Conservation (phyloP, 1,139 yeast genomes). For the Sugiyamaella sp. region DNA sequence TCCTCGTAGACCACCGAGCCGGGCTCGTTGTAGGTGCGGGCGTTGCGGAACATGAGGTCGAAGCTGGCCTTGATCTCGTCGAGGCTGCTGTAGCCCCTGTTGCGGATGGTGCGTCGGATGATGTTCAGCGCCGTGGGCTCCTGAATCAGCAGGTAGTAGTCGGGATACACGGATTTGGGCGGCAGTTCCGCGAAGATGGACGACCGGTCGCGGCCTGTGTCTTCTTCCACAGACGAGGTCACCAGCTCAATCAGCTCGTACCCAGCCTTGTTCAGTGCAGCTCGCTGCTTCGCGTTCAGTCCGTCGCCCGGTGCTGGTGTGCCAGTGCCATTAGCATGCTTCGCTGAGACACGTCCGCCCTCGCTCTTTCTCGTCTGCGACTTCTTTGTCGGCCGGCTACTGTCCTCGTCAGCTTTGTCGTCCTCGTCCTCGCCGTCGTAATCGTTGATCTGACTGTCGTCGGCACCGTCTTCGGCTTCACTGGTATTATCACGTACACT, state of each 20-base stretch:
- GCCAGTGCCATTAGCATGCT: slow-evolving; percentile 11
- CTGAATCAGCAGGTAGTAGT: slow-evolving; percentile 76
- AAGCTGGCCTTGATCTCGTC: slow-evolving; percentile 72
- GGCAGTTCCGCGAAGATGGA: slow-evolving; percentile 70
- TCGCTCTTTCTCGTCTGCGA: slow-evolving; percentile 5
- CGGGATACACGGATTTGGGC: slow-evolving; percentile 75
- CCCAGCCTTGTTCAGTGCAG: slow-evolving; percentile 32
- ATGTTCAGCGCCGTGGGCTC: slow-evolving; percentile 81
- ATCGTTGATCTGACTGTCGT: too few relatives aligned
- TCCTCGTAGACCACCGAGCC: slow-evolving; percentile 83
- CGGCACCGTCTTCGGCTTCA: slow-evolving; percentile 12
- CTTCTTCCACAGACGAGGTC: slow-evolving; percentile 29
- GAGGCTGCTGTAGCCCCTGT: slow-evolving; percentile 54
- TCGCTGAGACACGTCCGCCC: slow-evolving; percentile 9
- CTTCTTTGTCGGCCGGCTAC: slow-evolving; percentile 15
- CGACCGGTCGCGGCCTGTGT: slow-evolving; percentile 41
- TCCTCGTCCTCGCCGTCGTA: too few relatives aligned
- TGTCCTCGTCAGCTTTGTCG: slow-evolving; percentile 5
- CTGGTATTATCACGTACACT: slow-evolving; percentile 7
- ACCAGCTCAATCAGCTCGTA: slow-evolving; percentile 32
- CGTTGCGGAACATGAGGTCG: slow-evolving; percentile 80
- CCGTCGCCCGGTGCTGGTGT: background rate
- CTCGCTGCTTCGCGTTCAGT: slow-evolving; percentile 32
- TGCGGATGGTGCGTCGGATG: slow-evolving; percentile 60
- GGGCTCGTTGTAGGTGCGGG: slow-evolving; percentile 83